Conservation (phyloP, 2,329 filamentous ascomycete species). For the Hymenoscyphus salicellus region DNA sequence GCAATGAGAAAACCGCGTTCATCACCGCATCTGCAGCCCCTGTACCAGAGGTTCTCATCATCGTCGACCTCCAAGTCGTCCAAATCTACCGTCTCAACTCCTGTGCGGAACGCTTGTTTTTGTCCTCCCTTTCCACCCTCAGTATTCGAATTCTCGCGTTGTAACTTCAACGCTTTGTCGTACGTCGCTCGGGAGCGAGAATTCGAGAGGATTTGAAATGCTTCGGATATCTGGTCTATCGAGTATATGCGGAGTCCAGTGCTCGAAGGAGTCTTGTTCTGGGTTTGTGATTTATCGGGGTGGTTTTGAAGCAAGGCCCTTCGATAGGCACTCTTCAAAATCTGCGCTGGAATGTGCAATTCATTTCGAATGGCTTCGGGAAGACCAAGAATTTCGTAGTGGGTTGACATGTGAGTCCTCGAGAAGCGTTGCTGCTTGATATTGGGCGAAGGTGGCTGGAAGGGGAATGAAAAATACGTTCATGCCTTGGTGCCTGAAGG, state of each 20-base stretch:
- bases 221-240: conserved; percentile 62
- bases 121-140: conserved; percentile 23
- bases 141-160: conserved; percentile 21
- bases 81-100: conserved; percentile 62
- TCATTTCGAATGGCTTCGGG: conserved; percentile 48
- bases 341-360: conserved; percentile 43
- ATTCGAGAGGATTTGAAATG: conserved; percentile 56
- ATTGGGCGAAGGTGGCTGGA: background rate
- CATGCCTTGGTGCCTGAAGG: background rate
- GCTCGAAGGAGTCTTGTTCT: conserved; percentile 13
- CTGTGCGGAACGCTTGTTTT: conserved; percentile 48
- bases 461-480: background rate
- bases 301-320: conserved; percentile 63
- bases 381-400: conserved; percentile 61
- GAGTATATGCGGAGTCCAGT: conserved; percentile 41
- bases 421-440: conserved; percentile 7
- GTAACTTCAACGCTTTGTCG: conserved; percentile 47
- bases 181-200: conserved; percentile 50
- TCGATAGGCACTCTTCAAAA: conserved; percentile 62
- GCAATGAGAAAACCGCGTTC: conserved; percentile 56
- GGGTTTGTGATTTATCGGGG: conserved; percentile 42
- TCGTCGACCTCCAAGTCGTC: conserved; percentile 60
- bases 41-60: conserved; percentile 48
- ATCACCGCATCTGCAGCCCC: conserved; percentile 63
- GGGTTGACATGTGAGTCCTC: conserved; percentile 41